Base-by-base conservation (phyloP, 108 stramenopile genomes). In the Stephanodiscus triporus region DNA sequence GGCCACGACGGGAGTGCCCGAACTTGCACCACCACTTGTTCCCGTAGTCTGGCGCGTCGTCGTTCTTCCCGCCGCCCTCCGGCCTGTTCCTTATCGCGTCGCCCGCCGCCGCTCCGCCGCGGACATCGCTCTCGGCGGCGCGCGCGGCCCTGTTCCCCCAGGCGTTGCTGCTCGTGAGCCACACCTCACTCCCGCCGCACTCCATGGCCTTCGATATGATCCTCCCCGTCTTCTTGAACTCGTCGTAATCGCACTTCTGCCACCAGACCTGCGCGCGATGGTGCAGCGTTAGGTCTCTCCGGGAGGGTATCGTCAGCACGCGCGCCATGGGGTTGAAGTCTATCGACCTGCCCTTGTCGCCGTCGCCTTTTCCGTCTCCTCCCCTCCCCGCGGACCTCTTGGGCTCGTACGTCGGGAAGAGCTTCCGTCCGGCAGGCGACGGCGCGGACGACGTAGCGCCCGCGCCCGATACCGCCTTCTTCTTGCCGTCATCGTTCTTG, bases 1-100 rank as follows among this genome's bases (percentile, higher is more conserved):
- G 83, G 16, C 93, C 93, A 45, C 93, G 75, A 32, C 93, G 86
- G 17, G 93, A 95, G 63, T 95, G 93, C 2, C 93, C 93, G 76
- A 95, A 95, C 57, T 86, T 87, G 75, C 90, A 90, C 93, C 93
- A 95, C 93, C 93, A 95, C 38, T 81, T 81, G 47, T 77, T 81
- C 1, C 70, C 75, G 57, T 48, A 54, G 75, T 60, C 32, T n/a
- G 22, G 36, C 23, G 16, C 56, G 32, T 19, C 37, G 32, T 50
- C 54, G 43, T 34, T 47, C 1, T 9, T 19, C 10, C 54, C 56
- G 16, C 34, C 59, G 40, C 37, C 55, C 17, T 26, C 8, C 26
- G 23, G 27, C 22, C n/a, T 59, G 36, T 17, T 1, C 9, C 17
- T 58, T 14, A 34, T 29, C 9, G 57, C 32, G 17, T 1, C 14